These are phyloP conservation scores for Neurospora sp. DNA, from an alignment of 2,329 filamentous ascomycete genomes.

Conservation along the genomic window DNA sequence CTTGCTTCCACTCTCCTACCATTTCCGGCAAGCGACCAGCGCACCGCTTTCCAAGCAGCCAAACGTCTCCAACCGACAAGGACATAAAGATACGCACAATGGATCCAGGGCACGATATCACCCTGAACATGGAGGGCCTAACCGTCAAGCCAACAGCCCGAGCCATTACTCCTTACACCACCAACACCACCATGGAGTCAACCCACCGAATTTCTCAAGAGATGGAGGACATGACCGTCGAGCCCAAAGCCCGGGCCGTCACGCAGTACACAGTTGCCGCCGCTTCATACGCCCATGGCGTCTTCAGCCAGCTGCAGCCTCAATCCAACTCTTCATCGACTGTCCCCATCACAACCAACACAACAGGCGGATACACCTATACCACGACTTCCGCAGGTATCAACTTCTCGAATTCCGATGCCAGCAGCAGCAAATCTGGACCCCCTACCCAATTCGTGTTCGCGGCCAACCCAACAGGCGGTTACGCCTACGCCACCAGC, in stretches of 20 bases:
- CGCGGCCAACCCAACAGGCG: background rate
- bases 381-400: too few relatives aligned
- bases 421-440: background rate
- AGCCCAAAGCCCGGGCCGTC: background rate
- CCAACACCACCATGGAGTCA: background rate
- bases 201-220: background rate
- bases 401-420: too few relatives aligned
- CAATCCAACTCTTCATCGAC: too few relatives aligned
- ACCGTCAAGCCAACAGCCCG: background rate
- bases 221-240: background rate
- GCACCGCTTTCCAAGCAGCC: background rate
- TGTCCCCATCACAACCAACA: too few relatives aligned
- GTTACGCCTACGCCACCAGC: background rate
- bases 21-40: background rate
- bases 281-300: too few relatives aligned
- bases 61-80: background rate
- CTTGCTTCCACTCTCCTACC: background rate
- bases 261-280: background rate
- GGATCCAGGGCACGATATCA: background rate
- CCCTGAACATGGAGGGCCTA: background rate
- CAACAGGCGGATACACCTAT: too few relatives aligned
- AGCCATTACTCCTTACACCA: accelerated
- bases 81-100: background rate
- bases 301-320: too few relatives aligned
- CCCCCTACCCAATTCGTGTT: background rate